Base-by-base conservation (phyloP, 2,329 filamentous ascomycete species). In the Aspergillus carbonarius region DNA sequence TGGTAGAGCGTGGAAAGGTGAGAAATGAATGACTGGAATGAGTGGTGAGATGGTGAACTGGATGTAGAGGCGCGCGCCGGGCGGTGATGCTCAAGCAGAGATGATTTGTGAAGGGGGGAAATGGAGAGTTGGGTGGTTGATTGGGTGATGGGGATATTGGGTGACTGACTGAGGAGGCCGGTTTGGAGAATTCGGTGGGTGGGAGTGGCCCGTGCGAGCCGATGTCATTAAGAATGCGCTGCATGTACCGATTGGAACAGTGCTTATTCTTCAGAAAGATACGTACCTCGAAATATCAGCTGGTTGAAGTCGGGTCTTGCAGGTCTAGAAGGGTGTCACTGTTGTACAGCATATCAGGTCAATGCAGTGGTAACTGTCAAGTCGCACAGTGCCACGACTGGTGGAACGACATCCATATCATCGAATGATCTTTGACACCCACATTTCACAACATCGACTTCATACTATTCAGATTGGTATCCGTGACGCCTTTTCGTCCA, bases 191-290 rank as follows among this genome's bases (percentile, higher is more conserved):
- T 48, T 48, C 35, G 46, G 54, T 50, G 44, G 25, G 37, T 42
- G 32, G 44, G 35, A n/a, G n/a, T 62, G 60, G 60, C 49, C 60
- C 60, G 60, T 62, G 60, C 60, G 54, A 46, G 13, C 50, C 51
- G 47, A 57, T 60, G 48, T 30, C 60, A 54, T 47, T 18, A 35
- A 46, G 13, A 18, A 17, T 48, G 17, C 17, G 18, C 17, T 32
- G 18, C 23, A 27, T 12, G 3, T 7, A 23, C n/a, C n/a, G n/a
- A n/a, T n/a, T 34, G 7, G 15, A 13, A 30, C 15, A 50, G 10
- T 50, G 15, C 13, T 25, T 13, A 30, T 30, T 5, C 27, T 30
- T 25, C 25, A 25, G 3, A 8, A 8, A 30, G 27, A 30, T 30
- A 30, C 2, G 6, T n/a, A n/a, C n/a, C n/a, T n/a, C n/a, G n/a